phyloP scores from a whole-genome alignment of 345 rosid genomes.

The Psidium guajava region DNA sequence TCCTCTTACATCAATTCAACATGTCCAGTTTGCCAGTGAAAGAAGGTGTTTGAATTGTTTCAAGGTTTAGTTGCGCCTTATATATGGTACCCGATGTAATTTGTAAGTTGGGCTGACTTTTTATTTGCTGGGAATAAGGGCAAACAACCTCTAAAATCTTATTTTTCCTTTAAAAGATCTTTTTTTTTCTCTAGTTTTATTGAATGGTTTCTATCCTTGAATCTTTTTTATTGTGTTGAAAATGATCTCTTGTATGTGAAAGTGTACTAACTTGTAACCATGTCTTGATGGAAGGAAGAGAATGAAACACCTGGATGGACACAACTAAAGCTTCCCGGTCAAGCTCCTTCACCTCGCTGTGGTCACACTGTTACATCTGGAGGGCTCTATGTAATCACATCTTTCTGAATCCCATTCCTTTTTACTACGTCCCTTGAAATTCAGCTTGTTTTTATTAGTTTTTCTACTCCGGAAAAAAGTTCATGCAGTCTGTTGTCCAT shows the following conservation, averaged over 20 bases:
- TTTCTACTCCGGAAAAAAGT: not conserved
- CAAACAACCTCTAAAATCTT: not conserved
- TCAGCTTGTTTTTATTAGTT: no score
- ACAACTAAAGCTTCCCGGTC: conserved; percentile 97
- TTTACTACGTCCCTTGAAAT: not conserved
- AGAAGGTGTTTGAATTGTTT: not conserved
- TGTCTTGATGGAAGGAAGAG: conserved; percentile 85
- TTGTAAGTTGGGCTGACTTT: not conserved
- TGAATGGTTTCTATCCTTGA: not conserved
- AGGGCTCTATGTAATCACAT: conserved; percentile 68
- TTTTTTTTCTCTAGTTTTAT: not conserved
- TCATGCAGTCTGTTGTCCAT: not conserved
- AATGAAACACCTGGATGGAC: conserved; percentile 97
- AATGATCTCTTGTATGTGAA: not conserved
- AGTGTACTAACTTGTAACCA: conserved; percentile 1
- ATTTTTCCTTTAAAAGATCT: not conserved
- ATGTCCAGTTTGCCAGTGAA: not conserved
- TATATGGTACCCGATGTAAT: not conserved
- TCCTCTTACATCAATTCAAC: not conserved
- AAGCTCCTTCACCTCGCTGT: conserved; percentile 89
- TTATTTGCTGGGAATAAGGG: not conserved
- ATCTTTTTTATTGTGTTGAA: not conserved
- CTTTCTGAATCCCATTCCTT: conserved; percentile 6
- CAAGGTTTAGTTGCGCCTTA: not conserved
- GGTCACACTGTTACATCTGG: conserved; percentile 91